Evolutionary conservation across 176 grass and related monocot genomes (phyloP), one percentile per base, ranked within the genome.

Genomic region (Aegilops speltoides): DNA sequence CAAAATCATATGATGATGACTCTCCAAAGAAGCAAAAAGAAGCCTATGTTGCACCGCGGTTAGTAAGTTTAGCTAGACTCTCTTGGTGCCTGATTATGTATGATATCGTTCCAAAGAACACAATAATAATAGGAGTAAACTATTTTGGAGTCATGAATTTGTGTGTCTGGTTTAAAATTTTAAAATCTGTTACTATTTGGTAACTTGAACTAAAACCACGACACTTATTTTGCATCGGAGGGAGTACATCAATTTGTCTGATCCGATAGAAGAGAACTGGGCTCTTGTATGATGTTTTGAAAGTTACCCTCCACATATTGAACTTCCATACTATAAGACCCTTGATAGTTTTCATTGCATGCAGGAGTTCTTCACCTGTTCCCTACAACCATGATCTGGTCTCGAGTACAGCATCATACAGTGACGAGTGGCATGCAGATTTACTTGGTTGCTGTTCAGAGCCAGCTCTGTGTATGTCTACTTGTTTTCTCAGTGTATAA

Each of bases 371-470:
- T 92, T 88, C 91, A 56, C 85, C 89, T 76, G 76, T 88, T 74
- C 82, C 88, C 13, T 87, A 92, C 76, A 87, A 86, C 54, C 79
- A 88, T 83, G 70, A 97, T 86, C 52, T 67, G 59, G 76, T 86
- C 36, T 90, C 83, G 19, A 88, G 77, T 31, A 85, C 82, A 88
- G 89, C 87, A 83, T 88, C 84, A 50, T 56, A 86, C 31, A 85
- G 83, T 24, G 85, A 89, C 13, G 93, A 98, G 66, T 98, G 95
- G 97, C 90, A 94, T 96, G 80, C 97, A 66, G 97, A 99, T 90
- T 94, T 99, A 84, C 94, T 99, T 87, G 97, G 94, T 69, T 99
- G 97, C 87, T 96, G 97, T 92, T 92, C 97, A 66, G 97, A 99
- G 77, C 97, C 97, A 83, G 81, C 86, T 88, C 90, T 99, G 78